phyloP scores from a whole-genome alignment of 2,329 filamentous ascomycete genomes.

The Hypocrella siamensis region DNA sequence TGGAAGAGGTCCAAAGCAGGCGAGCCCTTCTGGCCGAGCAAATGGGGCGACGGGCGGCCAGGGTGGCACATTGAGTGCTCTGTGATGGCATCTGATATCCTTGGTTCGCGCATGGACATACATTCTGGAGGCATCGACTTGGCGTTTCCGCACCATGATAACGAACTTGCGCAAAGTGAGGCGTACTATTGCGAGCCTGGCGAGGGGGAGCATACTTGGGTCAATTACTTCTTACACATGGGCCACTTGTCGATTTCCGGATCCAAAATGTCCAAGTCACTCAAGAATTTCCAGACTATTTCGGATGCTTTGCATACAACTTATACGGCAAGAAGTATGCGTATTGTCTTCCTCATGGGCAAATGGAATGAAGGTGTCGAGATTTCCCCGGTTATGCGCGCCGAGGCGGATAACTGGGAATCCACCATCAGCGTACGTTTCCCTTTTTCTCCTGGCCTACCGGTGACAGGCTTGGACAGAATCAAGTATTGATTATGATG shows the following conservation, averaged over 20 bases:
- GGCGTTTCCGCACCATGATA: conserved; percentile 84
- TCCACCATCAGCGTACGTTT: conserved; percentile 49
- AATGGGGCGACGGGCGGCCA: conserved; percentile 76
- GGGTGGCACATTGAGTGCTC: conserved; percentile 98
- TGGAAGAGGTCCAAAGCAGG: conserved; percentile 90
- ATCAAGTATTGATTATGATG: not conserved
- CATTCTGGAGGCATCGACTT: conserved; percentile 89
- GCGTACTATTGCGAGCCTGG: conserved; percentile 53
- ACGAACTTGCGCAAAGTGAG: conserved; percentile 80
- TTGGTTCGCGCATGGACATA: conserved; percentile 77
- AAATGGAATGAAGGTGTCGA: conserved; percentile 86
- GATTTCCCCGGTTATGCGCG: conserved; percentile 70
- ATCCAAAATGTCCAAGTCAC: conserved; percentile 87
- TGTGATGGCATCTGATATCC: conserved; percentile 82
- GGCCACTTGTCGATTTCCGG: conserved; percentile 75
- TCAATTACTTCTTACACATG: conserved; percentile 94
- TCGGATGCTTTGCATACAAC: conserved; percentile 55
- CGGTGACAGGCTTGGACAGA: not conserved
- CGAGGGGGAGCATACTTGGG: conserved; percentile 55
- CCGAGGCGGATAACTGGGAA: conserved; percentile 64
- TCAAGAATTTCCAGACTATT: conserved; percentile 95
- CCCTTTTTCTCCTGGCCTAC: not conserved
- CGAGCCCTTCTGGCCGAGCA: conserved; percentile 78
- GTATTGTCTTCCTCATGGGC: conserved; percentile 76
- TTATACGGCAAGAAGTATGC: conserved; percentile 66